A percentile compares a stretch with the other conserved stretches of the same genome.
phyloP scores from a whole-genome alignment of 1,139 yeast genomes.

The Nakaseomyces delphensis region DNA sequence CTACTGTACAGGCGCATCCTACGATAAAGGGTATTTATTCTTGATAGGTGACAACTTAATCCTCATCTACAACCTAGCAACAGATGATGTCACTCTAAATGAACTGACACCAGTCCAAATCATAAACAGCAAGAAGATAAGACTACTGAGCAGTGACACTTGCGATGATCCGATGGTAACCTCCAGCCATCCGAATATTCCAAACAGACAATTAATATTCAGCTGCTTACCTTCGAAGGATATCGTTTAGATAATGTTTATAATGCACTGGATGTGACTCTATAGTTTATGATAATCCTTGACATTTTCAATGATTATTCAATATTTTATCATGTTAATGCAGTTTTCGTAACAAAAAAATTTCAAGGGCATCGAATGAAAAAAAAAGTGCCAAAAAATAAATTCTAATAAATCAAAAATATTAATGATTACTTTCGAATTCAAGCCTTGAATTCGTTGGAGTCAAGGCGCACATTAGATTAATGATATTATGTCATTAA shows the following conservation, averaged over 20 bases:
- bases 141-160: conserved; percentile 37
- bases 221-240: conserved; percentile 14
- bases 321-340: too few relatives aligned
- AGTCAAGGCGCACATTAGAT: too few relatives aligned
- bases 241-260: background rate
- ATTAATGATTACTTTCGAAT: too few relatives aligned
- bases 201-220: conserved; percentile 54
- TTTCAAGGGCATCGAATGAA: too few relatives aligned
- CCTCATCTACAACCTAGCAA: conserved; percentile 53
- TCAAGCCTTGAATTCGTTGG: too few relatives aligned
- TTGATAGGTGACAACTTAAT: conserved; percentile 59
- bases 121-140: conserved; percentile 59
- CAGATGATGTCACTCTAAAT: conserved; percentile 25
- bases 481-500: background rate
- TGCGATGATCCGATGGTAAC: conserved; percentile 42
- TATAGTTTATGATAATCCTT: too few relatives aligned
- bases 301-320: too few relatives aligned
- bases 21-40: conserved; percentile 51
- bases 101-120: conserved; percentile 52
- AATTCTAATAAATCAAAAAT: too few relatives aligned
- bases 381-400: too few relatives aligned
- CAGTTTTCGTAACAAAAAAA: too few relatives aligned
- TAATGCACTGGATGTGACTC: too few relatives aligned
- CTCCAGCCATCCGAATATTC: conserved; percentile 63
- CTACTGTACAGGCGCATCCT: conserved; percentile 48